phyloP scores from a whole-genome alignment of 768 basidiomycete genomes.

The Polyporus arcularius region DNA sequence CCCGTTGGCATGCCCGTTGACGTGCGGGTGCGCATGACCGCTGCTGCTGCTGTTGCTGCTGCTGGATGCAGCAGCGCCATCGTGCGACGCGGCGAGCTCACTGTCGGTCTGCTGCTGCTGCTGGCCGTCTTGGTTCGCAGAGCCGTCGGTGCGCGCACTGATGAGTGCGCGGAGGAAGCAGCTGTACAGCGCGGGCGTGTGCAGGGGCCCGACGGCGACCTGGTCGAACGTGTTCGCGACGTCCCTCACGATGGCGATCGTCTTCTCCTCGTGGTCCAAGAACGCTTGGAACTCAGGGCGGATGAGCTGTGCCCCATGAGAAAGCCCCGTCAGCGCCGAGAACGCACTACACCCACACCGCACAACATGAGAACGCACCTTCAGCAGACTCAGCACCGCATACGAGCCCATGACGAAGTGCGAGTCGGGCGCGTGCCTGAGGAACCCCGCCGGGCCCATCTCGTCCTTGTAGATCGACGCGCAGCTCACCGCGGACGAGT shows the following conservation, averaged over 20 bases:
- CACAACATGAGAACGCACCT: constrained; percentile 49
- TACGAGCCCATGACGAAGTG: constrained; percentile 93
- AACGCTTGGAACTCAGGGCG: constrained; percentile 82
- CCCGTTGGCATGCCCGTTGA: constrained; percentile 4
- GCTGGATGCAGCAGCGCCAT: neutral
- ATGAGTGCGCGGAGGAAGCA: constrained; percentile 79
- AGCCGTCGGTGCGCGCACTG: constrained; percentile 45
- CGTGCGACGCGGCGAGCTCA: constrained; percentile 6
- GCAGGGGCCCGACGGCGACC: constrained; percentile 73
- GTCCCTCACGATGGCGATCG: constrained; percentile 70
- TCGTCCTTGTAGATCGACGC: constrained; percentile 76
- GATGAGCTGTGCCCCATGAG: constrained; percentile 55
- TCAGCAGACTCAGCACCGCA: constrained; percentile 88
- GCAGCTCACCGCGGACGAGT: constrained; percentile 69
- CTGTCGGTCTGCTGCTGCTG: constrained; percentile 3
- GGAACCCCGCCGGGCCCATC: constrained; percentile 71
- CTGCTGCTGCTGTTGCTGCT: constrained; percentile 6
- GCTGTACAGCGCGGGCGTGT: constrained; percentile 91
- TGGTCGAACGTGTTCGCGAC: constrained; percentile 79
- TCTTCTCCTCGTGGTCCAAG: constrained; percentile 72
- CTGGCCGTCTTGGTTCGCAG: neutral
- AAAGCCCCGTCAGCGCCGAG: neutral
- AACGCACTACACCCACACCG: neutral
- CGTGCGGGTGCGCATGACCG: constrained; percentile 4
- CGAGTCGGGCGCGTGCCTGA: constrained; percentile 87